phyloP scores from a whole-genome alignment of 306 rosid species.

The Cucurbita argyrosperma region DNA sequence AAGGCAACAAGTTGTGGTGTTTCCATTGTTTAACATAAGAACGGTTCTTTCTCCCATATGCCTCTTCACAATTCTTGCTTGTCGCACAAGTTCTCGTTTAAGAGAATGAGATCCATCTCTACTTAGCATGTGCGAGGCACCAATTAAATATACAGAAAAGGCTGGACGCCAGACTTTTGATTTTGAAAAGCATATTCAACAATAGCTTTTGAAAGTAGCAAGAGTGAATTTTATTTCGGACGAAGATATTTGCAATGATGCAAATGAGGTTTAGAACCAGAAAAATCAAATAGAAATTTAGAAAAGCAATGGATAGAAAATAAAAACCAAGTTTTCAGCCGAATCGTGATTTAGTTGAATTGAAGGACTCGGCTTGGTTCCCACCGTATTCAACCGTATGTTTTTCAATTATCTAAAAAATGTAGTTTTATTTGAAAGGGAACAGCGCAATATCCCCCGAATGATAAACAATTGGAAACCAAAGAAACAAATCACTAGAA shows the following conservation, averaged over 20 bases:
- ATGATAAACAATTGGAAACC: not conserved
- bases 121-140: constrained; percentile 1
- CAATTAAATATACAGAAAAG: not conserved
- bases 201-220: not conserved
- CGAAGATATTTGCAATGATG: not conserved
- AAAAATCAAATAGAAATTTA: not conserved
- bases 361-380: not conserved
- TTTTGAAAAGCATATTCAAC: not conserved
- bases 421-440: not conserved
- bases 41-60: not conserved
- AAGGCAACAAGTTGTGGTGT: not conserved
- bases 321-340: not conserved
- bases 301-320: not conserved
- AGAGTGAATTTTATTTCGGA: not conserved
- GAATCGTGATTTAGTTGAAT: not conserved
- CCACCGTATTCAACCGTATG: not conserved
- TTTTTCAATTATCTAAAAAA: not conserved
- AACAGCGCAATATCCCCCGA: not conserved
- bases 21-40: not conserved
- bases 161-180: not conserved
- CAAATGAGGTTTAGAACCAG: not conserved
- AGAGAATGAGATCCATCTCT: not conserved
- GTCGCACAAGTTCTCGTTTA: not conserved
- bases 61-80: not conserved
- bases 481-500: not conserved